These are phyloP conservation scores for Verticillium tricorpus DNA, from an alignment of 2,329 filamentous ascomycete species.

Conservation along the genomic window DNA sequence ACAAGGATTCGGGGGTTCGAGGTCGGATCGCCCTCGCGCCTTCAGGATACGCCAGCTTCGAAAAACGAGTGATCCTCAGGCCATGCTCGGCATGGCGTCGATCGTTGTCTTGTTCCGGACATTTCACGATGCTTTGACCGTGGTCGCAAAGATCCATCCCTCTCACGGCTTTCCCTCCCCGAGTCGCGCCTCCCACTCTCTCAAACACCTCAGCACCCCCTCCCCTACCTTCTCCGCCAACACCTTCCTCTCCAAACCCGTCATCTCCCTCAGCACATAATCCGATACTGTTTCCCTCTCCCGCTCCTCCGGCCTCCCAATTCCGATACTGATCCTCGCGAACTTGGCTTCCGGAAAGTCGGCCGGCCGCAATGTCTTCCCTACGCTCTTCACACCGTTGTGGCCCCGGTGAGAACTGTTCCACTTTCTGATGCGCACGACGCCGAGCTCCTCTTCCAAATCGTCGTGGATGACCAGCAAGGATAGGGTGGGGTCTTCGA, in stretches of 20 bases:
- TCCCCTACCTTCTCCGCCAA: constrained; percentile 49
- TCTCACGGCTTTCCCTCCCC: neutral
- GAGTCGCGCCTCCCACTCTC: constrained; percentile 38
- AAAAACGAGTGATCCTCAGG: no score
- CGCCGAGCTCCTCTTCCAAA: constrained; percentile 67
- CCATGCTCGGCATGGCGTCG: neutral
- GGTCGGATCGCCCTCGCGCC: no score
- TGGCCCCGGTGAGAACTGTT: constrained; percentile 64
- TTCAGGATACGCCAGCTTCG: no score
- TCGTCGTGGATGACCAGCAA: constrained; percentile 88
- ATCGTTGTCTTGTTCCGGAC: neutral
- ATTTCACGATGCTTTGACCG: no score
- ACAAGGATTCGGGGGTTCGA: no score
- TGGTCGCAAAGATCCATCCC: neutral
- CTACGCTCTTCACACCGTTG: constrained; percentile 69
- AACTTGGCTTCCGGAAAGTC: constrained; percentile 37
- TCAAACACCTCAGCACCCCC: constrained; percentile 45
- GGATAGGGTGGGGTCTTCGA: constrained; percentile 19
- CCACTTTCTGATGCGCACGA: constrained; percentile 60
- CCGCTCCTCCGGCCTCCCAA: constrained; percentile 73
- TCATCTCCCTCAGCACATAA: constrained; percentile 74
- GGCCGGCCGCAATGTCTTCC: constrained; percentile 39
- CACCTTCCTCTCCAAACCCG: constrained; percentile 39
- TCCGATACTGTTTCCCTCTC: constrained; percentile 63
- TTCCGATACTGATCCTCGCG: constrained; percentile 72